Conservation (phyloP, 2,329 filamentous ascomycete species). For the Penicillium sclerotiorum region DNA sequence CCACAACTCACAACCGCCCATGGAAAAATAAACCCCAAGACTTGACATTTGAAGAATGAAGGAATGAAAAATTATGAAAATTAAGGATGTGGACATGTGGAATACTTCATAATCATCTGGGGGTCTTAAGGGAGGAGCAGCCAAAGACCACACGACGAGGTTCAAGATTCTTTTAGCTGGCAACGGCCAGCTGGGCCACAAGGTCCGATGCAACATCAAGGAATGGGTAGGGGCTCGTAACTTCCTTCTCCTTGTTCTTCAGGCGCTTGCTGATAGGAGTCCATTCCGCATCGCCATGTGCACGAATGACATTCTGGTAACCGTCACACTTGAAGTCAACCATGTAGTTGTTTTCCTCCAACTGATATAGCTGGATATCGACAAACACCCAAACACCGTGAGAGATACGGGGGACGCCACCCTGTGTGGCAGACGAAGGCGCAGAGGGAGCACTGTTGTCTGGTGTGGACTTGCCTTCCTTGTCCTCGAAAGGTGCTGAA, state of each 20-base stretch:
- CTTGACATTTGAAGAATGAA: not conserved
- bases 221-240: conserved; percentile 93
- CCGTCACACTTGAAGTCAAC: conserved; percentile 99
- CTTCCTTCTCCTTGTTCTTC: conserved; percentile 83
- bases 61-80: conserved; percentile 9
- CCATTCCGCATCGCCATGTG: conserved; percentile 47
- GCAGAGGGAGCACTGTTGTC: conserved; percentile 36
- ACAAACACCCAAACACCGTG: conserved; percentile 89
- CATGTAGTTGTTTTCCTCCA: conserved; percentile 89
- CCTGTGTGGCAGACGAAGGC: conserved; percentile 40
- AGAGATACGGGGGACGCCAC: conserved; percentile 47
- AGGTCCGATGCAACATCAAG: conserved; percentile 88
- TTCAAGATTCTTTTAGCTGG: conserved; percentile 55
- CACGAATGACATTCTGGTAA: conserved; percentile 82
- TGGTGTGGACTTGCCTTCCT: conserved; percentile 26
- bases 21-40: conserved; percentile 1
- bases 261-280: conserved; percentile 52
- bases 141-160: not conserved
- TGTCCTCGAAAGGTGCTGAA: conserved; percentile 34
- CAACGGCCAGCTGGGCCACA: conserved; percentile 89
- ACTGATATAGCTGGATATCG: conserved; percentile 93
- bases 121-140: not conserved
- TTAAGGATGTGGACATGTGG: conserved; percentile 8
- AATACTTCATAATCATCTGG: conserved; percentile 12
- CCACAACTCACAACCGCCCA: conserved; percentile 5